Evolutionary conservation across 768 basidiomycete genomes (phyloP), one percentile per base, ranked within the genome.

Genomic region (Trametes gibbosa): DNA sequence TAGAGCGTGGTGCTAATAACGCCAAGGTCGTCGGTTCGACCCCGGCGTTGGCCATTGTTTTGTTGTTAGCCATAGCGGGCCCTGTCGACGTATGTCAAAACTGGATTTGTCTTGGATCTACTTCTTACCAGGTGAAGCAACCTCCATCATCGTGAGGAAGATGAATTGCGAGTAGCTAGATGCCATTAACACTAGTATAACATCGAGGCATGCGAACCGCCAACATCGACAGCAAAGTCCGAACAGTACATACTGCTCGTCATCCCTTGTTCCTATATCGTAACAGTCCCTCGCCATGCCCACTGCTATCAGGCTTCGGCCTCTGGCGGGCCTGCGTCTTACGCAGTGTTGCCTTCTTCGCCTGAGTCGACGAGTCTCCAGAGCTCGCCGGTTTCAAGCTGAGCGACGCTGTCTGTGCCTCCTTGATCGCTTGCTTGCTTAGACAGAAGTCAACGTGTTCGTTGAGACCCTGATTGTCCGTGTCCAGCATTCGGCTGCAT

Each of bases 361-460:
- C 40, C 1, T 19, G 24, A 17, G 50, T 10, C 13, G n/a, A 10
- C 23, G 42, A 23, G 12, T 50, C 16, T 14, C 32, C 19, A 1
- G 37, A 24, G n/a, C 40, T 52, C 0, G 41, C 16, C 0, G 45
- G 42, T 21, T 63, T 54, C 13, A 59, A 16, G 29, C 10, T 32
- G 29, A 32, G 29, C 19, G 65, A 58, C 29, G 55, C 61, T 0
- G 64, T 67, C 56, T 89, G 88, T 0, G 90, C 90, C 66, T 90
- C 82, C 58, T 81, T 74, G 61, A 96, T 94, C 2, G 84, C 89
- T 23, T 81, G 82, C 58, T 84, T 83, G 69, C 90, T 95, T 50
- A 97, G 72, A 68, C 95, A 97, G 66, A 86, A 89, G 71, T 97
- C 94, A 43, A 97, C 79, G 66, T 97, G 94, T n/a, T 83, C 77